Conservation (phyloP, 1,139 yeast species). For the Lodderomyces beijingensis region DNA sequence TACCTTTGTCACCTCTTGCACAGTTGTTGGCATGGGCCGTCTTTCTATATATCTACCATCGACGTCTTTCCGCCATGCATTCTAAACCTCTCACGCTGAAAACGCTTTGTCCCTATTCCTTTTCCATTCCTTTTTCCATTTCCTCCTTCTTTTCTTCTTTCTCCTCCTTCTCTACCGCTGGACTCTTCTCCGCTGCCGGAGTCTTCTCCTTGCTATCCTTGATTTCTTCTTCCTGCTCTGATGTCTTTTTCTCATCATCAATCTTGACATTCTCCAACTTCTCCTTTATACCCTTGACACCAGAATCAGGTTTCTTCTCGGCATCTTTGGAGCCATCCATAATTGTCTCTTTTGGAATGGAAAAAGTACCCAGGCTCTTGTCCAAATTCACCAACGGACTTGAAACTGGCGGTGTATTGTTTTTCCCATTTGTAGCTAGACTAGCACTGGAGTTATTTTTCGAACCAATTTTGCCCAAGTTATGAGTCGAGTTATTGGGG, state of each 20-base stretch:
- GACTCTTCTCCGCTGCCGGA: conserved; percentile 7
- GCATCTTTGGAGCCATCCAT: conserved; percentile 38
- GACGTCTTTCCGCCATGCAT: no score
- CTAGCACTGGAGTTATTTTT: conserved; percentile 2
- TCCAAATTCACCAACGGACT: conserved; percentile 32
- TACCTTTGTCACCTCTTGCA: no score
- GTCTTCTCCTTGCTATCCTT: conserved; percentile 2
- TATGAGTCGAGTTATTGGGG: conserved; percentile 9
- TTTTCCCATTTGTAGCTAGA: neutral
- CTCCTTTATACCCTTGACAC: neutral
- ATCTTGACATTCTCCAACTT: conserved; percentile 2
- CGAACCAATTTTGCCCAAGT: conserved; percentile 8
- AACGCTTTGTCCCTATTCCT: no score
- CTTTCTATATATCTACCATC: no score
- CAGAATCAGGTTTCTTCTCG: no score
- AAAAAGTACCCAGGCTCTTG: conserved; percentile 21
- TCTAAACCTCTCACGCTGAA: no score
- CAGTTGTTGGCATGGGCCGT: no score
- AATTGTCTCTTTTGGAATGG: conserved; percentile 41
- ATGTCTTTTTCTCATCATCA: conserved; percentile 5
- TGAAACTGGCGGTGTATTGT: conserved; percentile 9
- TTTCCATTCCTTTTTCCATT: no score
- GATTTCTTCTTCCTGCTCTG: conserved; percentile 6
- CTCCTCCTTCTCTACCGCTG: conserved; percentile 7
- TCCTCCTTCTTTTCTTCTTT: neutral